Evolutionary conservation across 176 grass and related monocot species (phyloP).

Genomic region (Tuctoria greenei): DNA sequence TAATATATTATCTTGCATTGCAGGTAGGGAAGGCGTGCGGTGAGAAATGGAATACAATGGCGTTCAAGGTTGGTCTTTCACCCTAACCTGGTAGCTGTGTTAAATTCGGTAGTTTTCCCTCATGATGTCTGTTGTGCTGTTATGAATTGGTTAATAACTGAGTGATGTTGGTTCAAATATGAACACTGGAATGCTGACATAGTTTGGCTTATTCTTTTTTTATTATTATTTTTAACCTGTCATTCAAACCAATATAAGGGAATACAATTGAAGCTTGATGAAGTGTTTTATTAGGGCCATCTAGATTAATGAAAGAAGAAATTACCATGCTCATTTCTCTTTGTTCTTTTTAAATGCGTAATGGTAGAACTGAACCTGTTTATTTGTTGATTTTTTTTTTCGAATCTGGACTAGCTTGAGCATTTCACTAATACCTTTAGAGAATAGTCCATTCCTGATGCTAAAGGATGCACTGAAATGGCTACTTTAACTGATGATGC

Average conservation of each 20-base stretch:
- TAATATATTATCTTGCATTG: slow-evolving; percentile 28
- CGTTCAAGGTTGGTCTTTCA: slow-evolving; percentile 74
- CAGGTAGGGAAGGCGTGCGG: slow-evolving; percentile 94
- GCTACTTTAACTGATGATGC: slow-evolving; percentile 4
- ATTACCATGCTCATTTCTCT: background rate
- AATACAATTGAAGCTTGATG: background rate
- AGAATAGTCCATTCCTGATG: background rate
- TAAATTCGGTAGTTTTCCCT: too few species aligned
- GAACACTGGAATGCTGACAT: slow-evolving; percentile 1
- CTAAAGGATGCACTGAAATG: slow-evolving; percentile 11
- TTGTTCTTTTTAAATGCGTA: background rate
- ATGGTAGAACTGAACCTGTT: background rate
- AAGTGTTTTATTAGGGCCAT: background rate
- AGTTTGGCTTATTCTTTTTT: background rate
- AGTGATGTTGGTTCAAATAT: too few species aligned
- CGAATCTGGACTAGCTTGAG: background rate
- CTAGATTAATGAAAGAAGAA: background rate
- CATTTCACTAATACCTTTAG: background rate
- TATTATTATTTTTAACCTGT: too few species aligned
- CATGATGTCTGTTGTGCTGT: too few species aligned
- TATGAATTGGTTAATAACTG: too few species aligned
- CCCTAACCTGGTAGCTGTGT: too few species aligned
- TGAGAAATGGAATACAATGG: slow-evolving; percentile 85
- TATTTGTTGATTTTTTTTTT: background rate
- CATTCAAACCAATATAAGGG: slow-evolving; percentile 8